phyloP scores from a whole-genome alignment of 2,329 filamentous ascomycete species.

The Cercospora sojina region DNA sequence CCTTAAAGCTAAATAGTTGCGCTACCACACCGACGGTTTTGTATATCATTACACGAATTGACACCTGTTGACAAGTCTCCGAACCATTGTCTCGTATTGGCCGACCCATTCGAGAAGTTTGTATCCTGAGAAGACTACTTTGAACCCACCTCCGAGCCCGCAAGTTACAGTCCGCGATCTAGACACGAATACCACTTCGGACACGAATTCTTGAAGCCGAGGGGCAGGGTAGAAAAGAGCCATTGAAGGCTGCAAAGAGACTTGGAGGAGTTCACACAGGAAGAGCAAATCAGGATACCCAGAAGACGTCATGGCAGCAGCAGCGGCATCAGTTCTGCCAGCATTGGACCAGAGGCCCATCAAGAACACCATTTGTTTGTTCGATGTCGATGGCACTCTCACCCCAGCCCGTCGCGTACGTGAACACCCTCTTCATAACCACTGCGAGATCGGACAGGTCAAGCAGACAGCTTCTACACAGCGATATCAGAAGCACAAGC shows the following conservation, averaged over 20 bases:
- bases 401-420: constrained; percentile 75
- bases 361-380: constrained; percentile 90
- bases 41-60: background rate
- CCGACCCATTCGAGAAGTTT: background rate
- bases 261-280: background rate
- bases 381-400: constrained; percentile 94
- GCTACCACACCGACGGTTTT: constrained; percentile 3
- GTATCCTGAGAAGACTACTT: background rate
- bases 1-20: constrained; percentile 6
- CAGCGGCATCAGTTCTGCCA: constrained; percentile 58
- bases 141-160: background rate
- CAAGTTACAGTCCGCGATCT: background rate
- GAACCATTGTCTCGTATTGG: background rate
- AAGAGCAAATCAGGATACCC: background rate
- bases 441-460: background rate
- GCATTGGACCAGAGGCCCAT: constrained; percentile 79
- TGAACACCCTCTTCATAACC: background rate
- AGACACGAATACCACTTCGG: constrained; percentile 2
- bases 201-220: constrained; percentile 4
- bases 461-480: background rate
- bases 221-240: background rate
- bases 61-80: background rate
- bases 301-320: constrained; percentile 34
- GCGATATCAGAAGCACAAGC: background rate
- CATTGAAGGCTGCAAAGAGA: background rate